phyloP scores from a whole-genome alignment of 495 filamentous ascomycete genomes.

The Neurospora sp. region DNA sequence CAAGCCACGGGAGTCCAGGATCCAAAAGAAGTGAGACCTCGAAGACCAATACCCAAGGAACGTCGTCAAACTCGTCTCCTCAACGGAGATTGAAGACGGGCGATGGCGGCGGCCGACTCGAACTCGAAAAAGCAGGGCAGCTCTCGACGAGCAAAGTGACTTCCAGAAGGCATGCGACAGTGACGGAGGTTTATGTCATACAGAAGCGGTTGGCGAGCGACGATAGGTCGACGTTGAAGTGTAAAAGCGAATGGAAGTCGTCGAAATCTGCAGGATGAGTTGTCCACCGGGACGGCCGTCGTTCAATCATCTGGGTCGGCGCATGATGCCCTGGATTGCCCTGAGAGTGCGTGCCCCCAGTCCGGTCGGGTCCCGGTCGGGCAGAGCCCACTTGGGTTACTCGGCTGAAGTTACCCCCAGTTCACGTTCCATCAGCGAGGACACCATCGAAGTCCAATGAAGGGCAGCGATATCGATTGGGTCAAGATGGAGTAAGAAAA shows the following conservation, averaged over 20 bases:
- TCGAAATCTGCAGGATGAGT: conserved; percentile 40
- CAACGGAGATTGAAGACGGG: not conserved
- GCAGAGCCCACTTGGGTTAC: not conserved
- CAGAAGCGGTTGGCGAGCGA: conserved; percentile 7
- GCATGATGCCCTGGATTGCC: not conserved
- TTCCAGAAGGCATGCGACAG: not conserved
- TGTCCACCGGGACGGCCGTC: conserved; percentile 25
- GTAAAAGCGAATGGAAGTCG: conserved; percentile 25
- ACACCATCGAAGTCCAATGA: not conserved
- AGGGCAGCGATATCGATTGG: not conserved
- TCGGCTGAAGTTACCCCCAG: not conserved
- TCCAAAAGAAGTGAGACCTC: not conserved
- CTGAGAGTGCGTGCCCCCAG: not conserved
- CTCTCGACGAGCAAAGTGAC: not conserved
- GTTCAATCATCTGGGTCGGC: conserved; percentile 11
- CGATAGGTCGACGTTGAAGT: not conserved
- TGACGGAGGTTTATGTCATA: conserved; percentile 15
- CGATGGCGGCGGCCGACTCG: not conserved
- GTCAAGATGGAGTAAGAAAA: not conserved
- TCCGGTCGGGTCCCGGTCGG: not conserved
- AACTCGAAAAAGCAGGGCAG: conserved; percentile 3
- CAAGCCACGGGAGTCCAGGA: not conserved
- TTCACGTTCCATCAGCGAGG: not conserved
- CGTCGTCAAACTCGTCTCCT: not conserved
- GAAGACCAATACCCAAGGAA: not conserved